phyloP scores from a whole-genome alignment of 2,329 filamentous ascomycete species.

The Trichoderma sp. region DNA sequence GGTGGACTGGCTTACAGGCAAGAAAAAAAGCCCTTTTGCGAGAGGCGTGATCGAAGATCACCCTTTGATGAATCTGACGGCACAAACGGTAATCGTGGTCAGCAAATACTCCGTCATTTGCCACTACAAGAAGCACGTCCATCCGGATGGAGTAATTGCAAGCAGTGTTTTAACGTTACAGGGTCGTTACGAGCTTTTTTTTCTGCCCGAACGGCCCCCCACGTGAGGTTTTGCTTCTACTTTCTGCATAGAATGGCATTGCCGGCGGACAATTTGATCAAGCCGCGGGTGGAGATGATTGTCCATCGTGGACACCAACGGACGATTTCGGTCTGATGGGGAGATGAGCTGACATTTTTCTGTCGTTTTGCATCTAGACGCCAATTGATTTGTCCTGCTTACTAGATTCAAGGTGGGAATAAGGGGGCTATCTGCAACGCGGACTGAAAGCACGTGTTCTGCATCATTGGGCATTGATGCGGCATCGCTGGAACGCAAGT shows the following conservation, averaged over 20 bases:
- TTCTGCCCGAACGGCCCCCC: neutral
- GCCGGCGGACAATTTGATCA: neutral
- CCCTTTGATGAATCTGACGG: neutral
- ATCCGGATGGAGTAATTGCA: neutral
- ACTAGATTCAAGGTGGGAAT: neutral
- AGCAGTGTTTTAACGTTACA: neutral
- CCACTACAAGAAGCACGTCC: neutral
- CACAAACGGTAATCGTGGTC: neutral
- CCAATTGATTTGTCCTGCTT: neutral
- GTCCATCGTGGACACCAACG: neutral
- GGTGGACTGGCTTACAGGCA: neutral
- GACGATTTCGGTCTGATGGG: neutral
- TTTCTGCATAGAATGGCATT: neutral
- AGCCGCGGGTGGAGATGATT: neutral
- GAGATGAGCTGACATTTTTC: neutral
- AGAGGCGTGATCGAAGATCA: constrained; percentile 12
- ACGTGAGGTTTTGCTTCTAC: neutral
- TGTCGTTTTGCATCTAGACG: neutral
- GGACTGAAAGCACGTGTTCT: neutral
- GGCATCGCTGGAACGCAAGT: neutral
- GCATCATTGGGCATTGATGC: constrained; percentile 4
- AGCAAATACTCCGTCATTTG: constrained; percentile 1
- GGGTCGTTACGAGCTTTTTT: neutral
- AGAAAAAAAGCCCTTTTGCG: neutral
- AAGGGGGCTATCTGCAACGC: neutral